Base-by-base conservation (phyloP, 2,329 filamentous ascomycete genomes). In the Xylaria sp. region DNA sequence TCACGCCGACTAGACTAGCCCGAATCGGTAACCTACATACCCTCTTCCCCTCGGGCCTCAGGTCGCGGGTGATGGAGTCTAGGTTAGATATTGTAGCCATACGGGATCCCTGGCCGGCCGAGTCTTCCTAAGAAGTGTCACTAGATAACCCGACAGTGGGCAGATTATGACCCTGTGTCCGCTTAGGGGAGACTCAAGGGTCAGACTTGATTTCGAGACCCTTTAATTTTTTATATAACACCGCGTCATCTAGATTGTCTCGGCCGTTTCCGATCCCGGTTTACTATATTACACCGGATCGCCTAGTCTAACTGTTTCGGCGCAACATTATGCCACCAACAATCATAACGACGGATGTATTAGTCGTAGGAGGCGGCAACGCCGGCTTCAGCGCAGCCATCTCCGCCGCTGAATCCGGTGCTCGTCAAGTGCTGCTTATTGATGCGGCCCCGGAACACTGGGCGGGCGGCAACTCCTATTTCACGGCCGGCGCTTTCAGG, bases 321-420 rank as follows among this genome's bases (percentile, higher is more conserved):
- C 45, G 31, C 25, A 20, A 3, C 2, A 51, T 31, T 10, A 51
- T 51, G 49, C n/a, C 49, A 17, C 5, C 5, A 20, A 31, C 7
- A 20, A 33, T 17, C 17, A 29, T 51, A 31, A 5, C 29, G 17
- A 51, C 49, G 6, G 49, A 51, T 29, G 27, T 51, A 10, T 6
- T 51, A 20, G 15, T 51, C 15, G 49, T 51, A 27, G 49, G 49
- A 33, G 49, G 49, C 17, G 49, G 49, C 29, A 51, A 51, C 6
- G 49, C 49, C 20, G 49, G 49, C 29, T 51, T 51, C 27, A 51
- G 49, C 27, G 49, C 49, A 20, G 49, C 49, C 25, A 51, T 51
- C 27, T 51, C 49, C 5, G 49, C 49, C 17, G 49, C 49, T 17
- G 49, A 51, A 11, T 51, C 5, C 17, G 49, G 49, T 29, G 27